Base-by-base conservation (phyloP, 441 rosid species). In the Erodium texanum region DNA sequence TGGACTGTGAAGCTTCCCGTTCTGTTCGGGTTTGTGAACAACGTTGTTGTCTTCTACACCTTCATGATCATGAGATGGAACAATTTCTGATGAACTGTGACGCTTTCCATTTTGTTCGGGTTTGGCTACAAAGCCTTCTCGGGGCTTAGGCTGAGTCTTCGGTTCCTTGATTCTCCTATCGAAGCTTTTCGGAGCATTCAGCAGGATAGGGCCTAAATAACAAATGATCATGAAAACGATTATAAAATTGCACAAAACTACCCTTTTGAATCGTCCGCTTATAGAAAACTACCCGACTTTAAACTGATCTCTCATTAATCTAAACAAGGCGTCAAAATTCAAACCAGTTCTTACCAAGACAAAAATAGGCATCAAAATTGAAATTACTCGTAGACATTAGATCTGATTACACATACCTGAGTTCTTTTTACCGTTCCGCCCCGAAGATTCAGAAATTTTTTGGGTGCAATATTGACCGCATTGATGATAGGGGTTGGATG, bases 401-500 rank as follows among this genome's bases (percentile, higher is more conserved):
- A n/a, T n/a, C 1, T 27, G 4, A n/a, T 20, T 1, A 65, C 36
- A 65, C 36, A 79, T 73, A 90, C 94, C 92, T 68, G 81, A 76
- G 38, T 83, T 84, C 73, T 84, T 89, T 70, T 81, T 84, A 50
- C 72, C 74, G 34, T 74, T 82, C 63, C 77, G 78, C 18, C 82
- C 83, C 45, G 74, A 74, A 48, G 89, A 86, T 61, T 81, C 75
- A 58, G 86, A 68, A 54, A 83, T 78, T 74, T 76, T 86, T 79
- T 84, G 86, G 70, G 77, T 74, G 82, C 97, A 93, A 73, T 73
- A 70, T 14, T 80, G 84, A 73, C 83, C 85, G 66, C 97, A 93
- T 80, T 86, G 93, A 76, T 93, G 97, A 72, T 87, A 89, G 4
- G 96, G 97, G 71, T 93, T 90, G 7, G 80, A 3, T 64, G 82